A percentile compares a stretch with the other conserved stretches of the same genome.
Evolutionary conservation across 164 flowering plant genomes (phyloP).

Genomic region (Piper betle): DNA sequence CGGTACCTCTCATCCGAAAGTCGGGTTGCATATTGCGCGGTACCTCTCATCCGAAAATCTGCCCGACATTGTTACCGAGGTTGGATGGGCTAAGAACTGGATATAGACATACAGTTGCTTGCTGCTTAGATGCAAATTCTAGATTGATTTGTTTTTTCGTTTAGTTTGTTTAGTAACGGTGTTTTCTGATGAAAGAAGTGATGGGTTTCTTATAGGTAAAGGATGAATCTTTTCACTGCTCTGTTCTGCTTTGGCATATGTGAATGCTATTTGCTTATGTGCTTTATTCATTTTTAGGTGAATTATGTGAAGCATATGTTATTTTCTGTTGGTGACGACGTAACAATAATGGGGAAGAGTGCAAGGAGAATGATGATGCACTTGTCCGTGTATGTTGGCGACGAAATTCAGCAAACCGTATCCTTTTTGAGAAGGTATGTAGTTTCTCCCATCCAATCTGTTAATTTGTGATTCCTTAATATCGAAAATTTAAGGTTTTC

Average conservation of each 20-base stretch:
- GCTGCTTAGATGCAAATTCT: not conserved
- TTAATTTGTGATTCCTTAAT: not conserved
- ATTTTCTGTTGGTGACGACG: slow-evolving; percentile 41
- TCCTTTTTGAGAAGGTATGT: slow-evolving; percentile 80
- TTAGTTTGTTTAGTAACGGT: too few relatives aligned
- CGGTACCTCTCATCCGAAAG: slow-evolving; percentile 40
- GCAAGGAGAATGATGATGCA: slow-evolving; percentile 74
- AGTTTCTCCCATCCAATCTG: not conserved
- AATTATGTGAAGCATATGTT: slow-evolving; percentile 69
- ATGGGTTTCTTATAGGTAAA: not conserved
- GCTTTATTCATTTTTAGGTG: slow-evolving; percentile 36
- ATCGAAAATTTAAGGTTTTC: not conserved
- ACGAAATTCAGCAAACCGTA: slow-evolving; percentile 71
- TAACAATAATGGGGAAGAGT: slow-evolving; percentile 30
- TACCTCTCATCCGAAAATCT: slow-evolving; percentile 42
- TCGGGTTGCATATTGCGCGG: too few relatives aligned
- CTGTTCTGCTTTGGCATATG: not conserved
- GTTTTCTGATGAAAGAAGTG: too few relatives aligned
- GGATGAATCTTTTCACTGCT: not conserved
- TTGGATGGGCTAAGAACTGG: slow-evolving; percentile 4
- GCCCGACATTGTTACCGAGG: slow-evolving; percentile 47
- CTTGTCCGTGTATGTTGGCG: slow-evolving; percentile 57
- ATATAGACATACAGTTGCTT: not conserved
- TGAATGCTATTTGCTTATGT: slow-evolving; percentile 2
- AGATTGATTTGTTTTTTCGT: not conserved